These are phyloP conservation scores for Trichocladium antarcticum DNA, from an alignment of 495 filamentous ascomycete genomes.

Conservation along the genomic window DNA sequence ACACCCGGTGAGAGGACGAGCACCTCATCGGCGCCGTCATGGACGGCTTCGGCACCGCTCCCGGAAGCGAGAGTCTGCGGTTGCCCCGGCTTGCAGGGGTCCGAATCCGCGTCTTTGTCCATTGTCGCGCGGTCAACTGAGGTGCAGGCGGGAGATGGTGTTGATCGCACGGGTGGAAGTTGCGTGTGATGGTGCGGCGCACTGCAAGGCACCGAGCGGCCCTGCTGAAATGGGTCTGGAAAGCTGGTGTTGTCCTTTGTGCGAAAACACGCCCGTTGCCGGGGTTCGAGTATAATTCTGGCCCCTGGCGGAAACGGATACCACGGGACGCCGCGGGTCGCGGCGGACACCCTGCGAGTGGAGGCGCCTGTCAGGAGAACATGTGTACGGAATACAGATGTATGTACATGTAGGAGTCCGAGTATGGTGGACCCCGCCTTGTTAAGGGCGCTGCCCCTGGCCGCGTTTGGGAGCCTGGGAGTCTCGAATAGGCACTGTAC, in stretches of 20 bases:
- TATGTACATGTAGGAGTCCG: no score
- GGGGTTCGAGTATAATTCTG: background rate
- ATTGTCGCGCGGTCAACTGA: background rate
- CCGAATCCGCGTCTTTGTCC: slow-evolving; percentile 5
- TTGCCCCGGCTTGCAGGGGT: background rate
- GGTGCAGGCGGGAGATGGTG: background rate
- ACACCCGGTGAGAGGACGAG: slow-evolving; percentile 21
- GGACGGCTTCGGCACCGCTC: background rate
- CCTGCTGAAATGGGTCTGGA: background rate
- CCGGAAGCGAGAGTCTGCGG: no score
- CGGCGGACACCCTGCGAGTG: background rate
- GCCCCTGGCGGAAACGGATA: background rate
- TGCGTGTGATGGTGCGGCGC: background rate
- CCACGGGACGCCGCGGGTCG: background rate
- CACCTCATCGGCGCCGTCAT: slow-evolving; percentile 1
- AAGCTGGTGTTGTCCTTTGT: background rate
- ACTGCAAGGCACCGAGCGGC: background rate
- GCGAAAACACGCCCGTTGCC: background rate
- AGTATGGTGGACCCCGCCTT: background rate
- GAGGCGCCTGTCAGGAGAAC: background rate
- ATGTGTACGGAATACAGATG: no score
- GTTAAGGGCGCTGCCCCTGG: slow-evolving; percentile 4
- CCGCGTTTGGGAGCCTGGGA: background rate
- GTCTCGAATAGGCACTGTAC: background rate
- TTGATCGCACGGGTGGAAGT: background rate